phyloP scores from a whole-genome alignment of 139 green algal species.

The Diplosphaera chodatii region DNA sequence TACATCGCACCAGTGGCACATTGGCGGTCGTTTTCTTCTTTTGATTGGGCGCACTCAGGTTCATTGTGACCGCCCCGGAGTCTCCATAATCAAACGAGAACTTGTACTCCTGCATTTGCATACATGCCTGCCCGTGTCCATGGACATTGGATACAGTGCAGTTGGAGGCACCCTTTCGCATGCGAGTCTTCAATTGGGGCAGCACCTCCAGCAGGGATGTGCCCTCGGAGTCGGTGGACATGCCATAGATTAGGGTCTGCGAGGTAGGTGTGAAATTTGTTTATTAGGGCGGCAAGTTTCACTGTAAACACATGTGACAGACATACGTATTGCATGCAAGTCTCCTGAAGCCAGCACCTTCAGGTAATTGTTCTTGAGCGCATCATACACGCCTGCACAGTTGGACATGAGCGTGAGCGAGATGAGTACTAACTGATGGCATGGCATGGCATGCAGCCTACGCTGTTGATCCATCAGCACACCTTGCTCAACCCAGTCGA shows the following conservation, averaged over 20 bases:
- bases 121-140: too few relatives aligned
- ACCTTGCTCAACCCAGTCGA: slow-evolving; percentile 64
- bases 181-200: too few relatives aligned
- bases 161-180: too few relatives aligned
- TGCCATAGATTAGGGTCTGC: slow-evolving; percentile 61
- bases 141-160: too few relatives aligned
- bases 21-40: neutral
- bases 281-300: too few relatives aligned
- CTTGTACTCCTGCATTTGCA: slow-evolving; percentile 79
- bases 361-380: slow-evolving; percentile 56
- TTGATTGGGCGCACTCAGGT: neutral
- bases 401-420: neutral
- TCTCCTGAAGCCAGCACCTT: slow-evolving; percentile 13
- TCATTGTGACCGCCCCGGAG: slow-evolving; percentile 35
- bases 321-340: too few relatives aligned
- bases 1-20: too few relatives aligned
- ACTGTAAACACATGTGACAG: too few relatives aligned
- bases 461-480: too few relatives aligned
- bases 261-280: too few relatives aligned
- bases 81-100: slow-evolving; percentile 63
- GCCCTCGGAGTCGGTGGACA: slow-evolving; percentile 52
- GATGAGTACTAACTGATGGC: too few relatives aligned
- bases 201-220: slow-evolving; percentile 70
- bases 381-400: slow-evolving; percentile 55
- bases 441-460: neutral